These are phyloP conservation scores for Pythium angustatum DNA, from an alignment of 352 stramenopile species.

Conservation along the genomic window DNA sequence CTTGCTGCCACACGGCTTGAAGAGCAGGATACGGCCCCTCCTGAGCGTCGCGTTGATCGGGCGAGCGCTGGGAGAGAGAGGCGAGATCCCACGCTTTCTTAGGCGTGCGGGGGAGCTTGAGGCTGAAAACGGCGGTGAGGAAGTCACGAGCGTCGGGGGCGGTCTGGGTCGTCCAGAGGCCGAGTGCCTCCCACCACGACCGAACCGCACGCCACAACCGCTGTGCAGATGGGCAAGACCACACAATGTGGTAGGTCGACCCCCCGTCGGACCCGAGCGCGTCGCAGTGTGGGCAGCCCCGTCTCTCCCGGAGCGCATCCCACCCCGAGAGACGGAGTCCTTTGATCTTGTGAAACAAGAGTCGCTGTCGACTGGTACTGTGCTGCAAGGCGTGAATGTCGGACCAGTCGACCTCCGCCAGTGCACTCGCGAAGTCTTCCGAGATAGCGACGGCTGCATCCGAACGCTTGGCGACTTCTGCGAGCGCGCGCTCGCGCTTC, in stretches of 20 bases:
- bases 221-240: constrained; percentile 2
- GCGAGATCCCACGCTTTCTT: background rate
- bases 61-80: constrained; percentile 14
- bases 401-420: background rate
- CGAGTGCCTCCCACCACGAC: background rate
- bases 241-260: constrained; percentile 14
- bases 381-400: background rate
- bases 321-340: constrained; percentile 10
- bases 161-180: background rate
- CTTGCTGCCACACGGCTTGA: constrained; percentile 17
- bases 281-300: constrained; percentile 13
- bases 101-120: constrained; percentile 8
- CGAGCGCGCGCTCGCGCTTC: too few species aligned
- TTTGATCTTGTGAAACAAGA: constrained; percentile 7
- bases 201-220: constrained; percentile 3
- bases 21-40: constrained; percentile 3
- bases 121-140: constrained; percentile 8
- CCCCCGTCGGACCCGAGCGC: background rate
- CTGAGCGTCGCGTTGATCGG: background rate
- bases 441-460: background rate
- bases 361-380: constrained; percentile 5
- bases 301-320: background rate
- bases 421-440: background rate
- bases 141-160: background rate
- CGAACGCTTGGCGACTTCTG: too few species aligned